Evolutionary conservation across 2,329 filamentous ascomycete species (phyloP), one percentile per base, ranked within the genome.

Genomic region (Cordyceps tenuipes): DNA sequence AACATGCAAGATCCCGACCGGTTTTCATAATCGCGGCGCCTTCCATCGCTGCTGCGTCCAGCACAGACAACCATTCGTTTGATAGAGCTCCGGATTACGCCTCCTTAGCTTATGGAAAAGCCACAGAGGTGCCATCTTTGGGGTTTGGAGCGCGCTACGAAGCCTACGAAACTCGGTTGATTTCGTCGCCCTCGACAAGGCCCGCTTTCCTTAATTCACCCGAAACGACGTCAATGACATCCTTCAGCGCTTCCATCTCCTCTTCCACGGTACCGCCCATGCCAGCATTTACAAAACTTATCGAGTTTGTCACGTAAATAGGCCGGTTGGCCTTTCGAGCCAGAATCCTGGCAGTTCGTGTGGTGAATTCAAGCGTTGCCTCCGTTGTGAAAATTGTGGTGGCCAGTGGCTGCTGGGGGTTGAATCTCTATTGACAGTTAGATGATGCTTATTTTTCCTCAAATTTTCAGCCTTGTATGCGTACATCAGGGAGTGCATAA

Each of bases 281-380:
- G 2, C 87, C 88, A 6, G 86, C 82, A 67, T 80, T 84, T 15
- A 83, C 82, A 64, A 97, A 85, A 65, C 87, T 90, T 67, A 95
- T 85, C 39, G 91, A 96, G 70, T 90, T 95, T 23, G 90, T 90
- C 19, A 97, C 90, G 71, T 97, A 97, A n/a, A 90, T 86, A 0
- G 91, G 91, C 63, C 85, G 82, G 36, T 80, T 77, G 31, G 86
- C 82, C 66, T 84, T 87, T 58, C 85, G 83, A n/a, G 89, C 89
- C 15, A 97, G 74, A 2, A 96, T 81, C 71, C 90, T 94, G 1
- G 94, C 90, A 62, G 97, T 75, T 6, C 94, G 84, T 1, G 86
- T 90, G 1, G 93, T 88, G 71, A 97, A 96, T 72, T 97, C 94
- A 51, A 96, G 73, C 9, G 88, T 93, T 5, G 83, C 79, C 67